Conservation (phyloP, 352 stramenopile genomes). For the Globisporangium polare region DNA sequence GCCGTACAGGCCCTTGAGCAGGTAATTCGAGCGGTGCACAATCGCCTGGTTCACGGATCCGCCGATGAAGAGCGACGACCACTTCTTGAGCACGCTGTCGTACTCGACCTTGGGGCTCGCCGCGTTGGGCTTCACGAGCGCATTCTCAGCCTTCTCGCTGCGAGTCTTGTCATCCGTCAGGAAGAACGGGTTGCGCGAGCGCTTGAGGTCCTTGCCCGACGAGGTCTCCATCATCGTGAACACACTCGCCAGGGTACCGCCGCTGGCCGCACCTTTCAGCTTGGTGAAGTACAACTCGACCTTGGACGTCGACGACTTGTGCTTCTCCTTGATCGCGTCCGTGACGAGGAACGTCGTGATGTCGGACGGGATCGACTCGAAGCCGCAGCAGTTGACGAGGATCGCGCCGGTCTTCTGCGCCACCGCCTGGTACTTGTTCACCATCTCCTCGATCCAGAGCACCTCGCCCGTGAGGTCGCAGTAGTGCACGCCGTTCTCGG, state of each 20-base stretch:
- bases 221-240: slow-evolving; percentile 59
- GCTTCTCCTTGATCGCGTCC: slow-evolving; percentile 57
- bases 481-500: slow-evolving; percentile 88
- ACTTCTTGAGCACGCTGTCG: slow-evolving; percentile 61
- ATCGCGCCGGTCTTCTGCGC: slow-evolving; percentile 66
- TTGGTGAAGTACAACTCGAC: slow-evolving; percentile 50
- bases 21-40: slow-evolving; percentile 71
- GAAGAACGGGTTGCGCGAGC: slow-evolving; percentile 47
- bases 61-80: slow-evolving; percentile 79
- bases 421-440: slow-evolving; percentile 44
- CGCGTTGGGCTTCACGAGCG: slow-evolving; percentile 36
- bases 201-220: slow-evolving; percentile 32
- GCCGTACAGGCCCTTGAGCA: slow-evolving; percentile 56
- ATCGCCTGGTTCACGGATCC: slow-evolving; percentile 71
- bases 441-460: slow-evolving; percentile 84
- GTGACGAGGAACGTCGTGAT: slow-evolving; percentile 70
- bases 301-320: slow-evolving; percentile 29
- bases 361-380: slow-evolving; percentile 89
- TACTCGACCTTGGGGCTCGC: slow-evolving; percentile 42
- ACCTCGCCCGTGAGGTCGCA: slow-evolving; percentile 90
- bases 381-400: slow-evolving; percentile 86
- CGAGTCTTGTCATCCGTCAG: slow-evolving; percentile 48
- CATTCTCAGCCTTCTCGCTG: slow-evolving; percentile 23
- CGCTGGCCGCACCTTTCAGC: slow-evolving; percentile 50
- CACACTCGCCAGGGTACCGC: slow-evolving; percentile 52